Percentiles rank a stretch among this genome's conserved stretches.
Evolutionary conservation across 352 stramenopile genomes (phyloP).

Genomic region (Phytophthora idaei): DNA sequence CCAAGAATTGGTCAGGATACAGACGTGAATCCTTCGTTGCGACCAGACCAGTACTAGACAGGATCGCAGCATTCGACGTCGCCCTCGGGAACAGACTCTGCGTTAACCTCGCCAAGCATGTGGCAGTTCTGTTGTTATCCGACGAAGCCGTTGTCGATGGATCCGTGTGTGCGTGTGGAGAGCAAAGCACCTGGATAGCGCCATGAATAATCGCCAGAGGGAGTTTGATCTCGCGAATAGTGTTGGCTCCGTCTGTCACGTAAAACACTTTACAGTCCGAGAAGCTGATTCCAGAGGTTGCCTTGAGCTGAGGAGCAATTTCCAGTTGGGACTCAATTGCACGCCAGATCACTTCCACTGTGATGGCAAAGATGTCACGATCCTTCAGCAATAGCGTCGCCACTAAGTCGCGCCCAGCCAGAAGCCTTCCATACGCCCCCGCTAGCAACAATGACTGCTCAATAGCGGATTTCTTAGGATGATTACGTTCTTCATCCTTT

Average conservation of each 20-base stretch:
- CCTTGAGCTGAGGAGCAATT: constrained; percentile 57
- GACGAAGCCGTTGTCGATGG: constrained; percentile 1
- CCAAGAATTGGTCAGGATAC: constrained; percentile 68
- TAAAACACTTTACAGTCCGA: constrained; percentile 86
- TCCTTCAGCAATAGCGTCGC: constrained; percentile 66
- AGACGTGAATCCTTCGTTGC: constrained; percentile 77
- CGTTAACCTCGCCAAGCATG: constrained; percentile 46
- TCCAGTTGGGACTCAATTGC: constrained; percentile 71
- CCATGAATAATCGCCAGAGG: constrained; percentile 72
- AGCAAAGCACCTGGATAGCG: constrained; percentile 70
- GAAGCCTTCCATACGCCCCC: constrained; percentile 66
- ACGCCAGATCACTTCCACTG: constrained; percentile 74
- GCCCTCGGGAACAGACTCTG: constrained; percentile 71
- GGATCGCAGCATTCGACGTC: constrained; percentile 51
- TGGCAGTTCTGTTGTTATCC: constrained; percentile 13
- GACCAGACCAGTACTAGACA: constrained; percentile 72
- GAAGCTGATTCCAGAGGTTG: constrained; percentile 57
- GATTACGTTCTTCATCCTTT: constrained; percentile 18
- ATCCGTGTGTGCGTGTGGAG: constrained; percentile 45
- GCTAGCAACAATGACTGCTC: constrained; percentile 70
- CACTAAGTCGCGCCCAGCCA: constrained; percentile 72
- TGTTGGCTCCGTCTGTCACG: constrained; percentile 62
- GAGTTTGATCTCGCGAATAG: constrained; percentile 80
- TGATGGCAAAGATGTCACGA: constrained; percentile 57
- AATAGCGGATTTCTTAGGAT: constrained; percentile 42